Conservation (phyloP, 1,139 yeast species). For the Pichia sp. region DNA sequence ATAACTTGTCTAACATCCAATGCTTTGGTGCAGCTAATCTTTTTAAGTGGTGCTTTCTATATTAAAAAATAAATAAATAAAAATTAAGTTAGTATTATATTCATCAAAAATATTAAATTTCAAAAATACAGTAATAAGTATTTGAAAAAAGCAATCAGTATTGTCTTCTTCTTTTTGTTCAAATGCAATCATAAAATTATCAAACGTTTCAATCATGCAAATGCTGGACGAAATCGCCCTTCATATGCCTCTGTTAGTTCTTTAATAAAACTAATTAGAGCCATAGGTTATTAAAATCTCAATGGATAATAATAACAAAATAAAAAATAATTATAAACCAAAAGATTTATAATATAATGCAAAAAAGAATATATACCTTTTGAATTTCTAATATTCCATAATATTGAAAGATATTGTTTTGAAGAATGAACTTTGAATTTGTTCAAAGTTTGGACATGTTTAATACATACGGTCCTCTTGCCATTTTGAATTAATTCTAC, state of each 20-base stretch:
- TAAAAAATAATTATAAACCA: not conserved
- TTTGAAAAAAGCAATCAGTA: not conserved
- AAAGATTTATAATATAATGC: not conserved
- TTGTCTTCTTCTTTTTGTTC: not conserved
- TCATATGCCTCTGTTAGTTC: conserved; percentile 13
- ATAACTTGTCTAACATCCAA: conserved; percentile 99
- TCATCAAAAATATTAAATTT: not conserved
- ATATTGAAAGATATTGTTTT: not conserved
- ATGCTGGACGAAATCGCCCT: conserved; percentile 7
- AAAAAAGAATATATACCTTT: conserved; percentile 11
- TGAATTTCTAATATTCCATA: not conserved
- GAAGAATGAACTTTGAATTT: not conserved
- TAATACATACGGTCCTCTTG: conserved; percentile 85
- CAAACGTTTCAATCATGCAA: not conserved
- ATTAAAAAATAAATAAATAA: conserved; percentile 2
- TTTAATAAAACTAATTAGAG: not conserved
- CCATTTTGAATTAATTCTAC: conserved; percentile 48
- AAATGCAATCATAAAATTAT: not conserved
- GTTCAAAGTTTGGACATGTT: not conserved
- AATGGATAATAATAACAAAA: conserved; percentile 5
- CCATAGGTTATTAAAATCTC: conserved; percentile 14
- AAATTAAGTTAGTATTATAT: conserved; percentile 2
- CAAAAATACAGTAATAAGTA: not conserved
- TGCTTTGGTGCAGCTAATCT: conserved; percentile 99
- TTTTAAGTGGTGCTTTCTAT: conserved; percentile 86